Evolutionary conservation across 2,329 filamentous ascomycete species (phyloP).

Genomic region (Colletotrichum viniferum): DNA sequence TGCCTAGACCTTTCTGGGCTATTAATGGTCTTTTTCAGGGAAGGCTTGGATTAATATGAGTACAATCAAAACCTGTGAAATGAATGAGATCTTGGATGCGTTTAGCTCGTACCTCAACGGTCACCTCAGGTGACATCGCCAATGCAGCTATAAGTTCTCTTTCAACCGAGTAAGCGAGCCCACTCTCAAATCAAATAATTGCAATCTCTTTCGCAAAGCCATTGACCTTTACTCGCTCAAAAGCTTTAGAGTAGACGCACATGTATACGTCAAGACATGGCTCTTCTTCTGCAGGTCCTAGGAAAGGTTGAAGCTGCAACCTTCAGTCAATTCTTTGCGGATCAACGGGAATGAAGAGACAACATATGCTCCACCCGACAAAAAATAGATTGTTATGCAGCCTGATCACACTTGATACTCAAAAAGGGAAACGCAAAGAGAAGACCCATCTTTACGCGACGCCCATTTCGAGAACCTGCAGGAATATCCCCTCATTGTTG

Average conservation of each 20-base stretch:
- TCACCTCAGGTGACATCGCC: neutral
- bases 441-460: neutral
- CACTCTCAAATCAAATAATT: neutral
- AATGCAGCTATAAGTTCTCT: neutral
- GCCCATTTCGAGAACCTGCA: neutral
- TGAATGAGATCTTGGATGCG: neutral
- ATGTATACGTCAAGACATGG: neutral
- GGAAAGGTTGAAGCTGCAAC: neutral
- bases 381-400: neutral
- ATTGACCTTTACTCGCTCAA: neutral
- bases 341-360: neutral
- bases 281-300: neutral
- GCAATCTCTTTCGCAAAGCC: neutral
- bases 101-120: neutral
- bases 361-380: neutral
- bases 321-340: neutral
- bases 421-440: neutral
- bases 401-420: neutral
- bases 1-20: neutral
- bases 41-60: neutral
- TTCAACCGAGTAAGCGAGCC: neutral
- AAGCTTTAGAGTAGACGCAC: neutral
- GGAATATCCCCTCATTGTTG: neutral
- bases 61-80: neutral
- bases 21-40: neutral